Evolutionary conservation across 371 early-diverging fungal genomes (phyloP).

Genomic region (Mycotypha africana): DNA sequence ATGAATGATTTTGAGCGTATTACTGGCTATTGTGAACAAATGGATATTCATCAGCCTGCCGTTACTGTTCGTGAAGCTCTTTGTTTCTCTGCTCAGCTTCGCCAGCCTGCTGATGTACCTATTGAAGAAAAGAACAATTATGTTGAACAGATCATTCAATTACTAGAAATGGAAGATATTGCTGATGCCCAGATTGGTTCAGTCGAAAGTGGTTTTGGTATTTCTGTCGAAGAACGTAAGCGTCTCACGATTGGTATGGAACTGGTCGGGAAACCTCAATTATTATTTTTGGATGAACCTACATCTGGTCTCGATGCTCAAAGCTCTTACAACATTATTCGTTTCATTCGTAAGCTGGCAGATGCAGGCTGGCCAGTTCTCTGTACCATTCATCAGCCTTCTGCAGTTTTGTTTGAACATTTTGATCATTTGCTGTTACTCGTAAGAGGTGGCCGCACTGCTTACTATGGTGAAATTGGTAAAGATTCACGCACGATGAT

Average conservation of each 20-base stretch:
- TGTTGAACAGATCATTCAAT: constrained; percentile 54
- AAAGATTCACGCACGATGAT: constrained; percentile 39
- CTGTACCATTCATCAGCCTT: constrained; percentile 63
- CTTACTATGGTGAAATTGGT: constrained; percentile 59
- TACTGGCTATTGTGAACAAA: constrained; percentile 79
- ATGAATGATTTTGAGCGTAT: constrained; percentile 59
- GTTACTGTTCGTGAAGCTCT: constrained; percentile 56
- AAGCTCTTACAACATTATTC: constrained; percentile 58
- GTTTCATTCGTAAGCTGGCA: constrained; percentile 51
- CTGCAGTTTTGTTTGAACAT: constrained; percentile 49
- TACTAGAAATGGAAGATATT: constrained; percentile 48
- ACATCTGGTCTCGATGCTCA: constrained; percentile 63
- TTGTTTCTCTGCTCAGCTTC: constrained; percentile 59
- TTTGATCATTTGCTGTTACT: constrained; percentile 61
- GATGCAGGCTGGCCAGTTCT: constrained; percentile 49
- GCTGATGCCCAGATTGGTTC: constrained; percentile 44
- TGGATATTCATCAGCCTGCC: constrained; percentile 68
- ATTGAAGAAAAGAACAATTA: constrained; percentile 46
- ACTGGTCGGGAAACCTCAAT: constrained; percentile 69
- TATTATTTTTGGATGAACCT: constrained; percentile 76
- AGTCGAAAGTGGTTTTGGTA: constrained; percentile 29
- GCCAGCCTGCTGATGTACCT: constrained; percentile 47
- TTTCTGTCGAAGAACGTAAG: constrained; percentile 56
- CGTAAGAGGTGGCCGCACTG: constrained; percentile 55
- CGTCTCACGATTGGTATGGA: constrained; percentile 61